Evolutionary conservation across 1,284 basidiomycete genomes (phyloP).

Genomic region (Blastosporella zonata): DNA sequence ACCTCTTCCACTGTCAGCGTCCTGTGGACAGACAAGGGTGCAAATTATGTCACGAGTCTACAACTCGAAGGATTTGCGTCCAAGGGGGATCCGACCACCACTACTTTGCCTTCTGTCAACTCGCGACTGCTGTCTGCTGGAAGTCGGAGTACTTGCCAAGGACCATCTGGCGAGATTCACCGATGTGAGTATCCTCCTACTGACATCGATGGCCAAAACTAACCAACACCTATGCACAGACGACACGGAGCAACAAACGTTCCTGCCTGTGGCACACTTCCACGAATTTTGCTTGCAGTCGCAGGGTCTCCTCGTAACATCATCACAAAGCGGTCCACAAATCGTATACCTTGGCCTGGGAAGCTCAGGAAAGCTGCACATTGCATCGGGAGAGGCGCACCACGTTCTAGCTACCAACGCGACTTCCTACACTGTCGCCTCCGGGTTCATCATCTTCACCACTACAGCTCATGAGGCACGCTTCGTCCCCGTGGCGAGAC

Average conservation of each 20-base stretch:
- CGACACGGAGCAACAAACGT: slow-evolving; percentile 21
- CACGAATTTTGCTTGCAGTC: slow-evolving; percentile 58
- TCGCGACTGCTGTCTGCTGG: slow-evolving; percentile 42
- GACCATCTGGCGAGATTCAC: slow-evolving; percentile 47
- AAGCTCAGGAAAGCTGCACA: slow-evolving; percentile 60
- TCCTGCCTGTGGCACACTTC: slow-evolving; percentile 41
- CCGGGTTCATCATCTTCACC: slow-evolving; percentile 85
- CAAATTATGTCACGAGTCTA: slow-evolving; percentile 22
- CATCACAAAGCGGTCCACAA: slow-evolving; percentile 9
- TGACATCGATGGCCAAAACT: background rate
- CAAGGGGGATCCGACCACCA: slow-evolving; percentile 3
- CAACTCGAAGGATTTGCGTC: slow-evolving; percentile 17
- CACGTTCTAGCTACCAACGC: slow-evolving; percentile 54
- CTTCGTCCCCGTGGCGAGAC: slow-evolving; percentile 60
- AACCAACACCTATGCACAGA: slow-evolving; percentile 25
- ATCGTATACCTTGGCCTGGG: slow-evolving; percentile 66
- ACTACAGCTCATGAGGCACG: slow-evolving; percentile 81
- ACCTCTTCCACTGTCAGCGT: slow-evolving; percentile 25
- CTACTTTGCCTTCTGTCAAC: slow-evolving; percentile 23
- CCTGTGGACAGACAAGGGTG: slow-evolving; percentile 23
- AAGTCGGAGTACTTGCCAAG: slow-evolving; percentile 44
- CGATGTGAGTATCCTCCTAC: slow-evolving; percentile 38
- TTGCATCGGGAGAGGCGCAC: slow-evolving; percentile 31
- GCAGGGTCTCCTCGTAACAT: slow-evolving; percentile 26
- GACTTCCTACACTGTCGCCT: slow-evolving; percentile 81